Conservation (phyloP, 2,329 filamentous ascomycete species). For the Fusarium marasasianum region DNA sequence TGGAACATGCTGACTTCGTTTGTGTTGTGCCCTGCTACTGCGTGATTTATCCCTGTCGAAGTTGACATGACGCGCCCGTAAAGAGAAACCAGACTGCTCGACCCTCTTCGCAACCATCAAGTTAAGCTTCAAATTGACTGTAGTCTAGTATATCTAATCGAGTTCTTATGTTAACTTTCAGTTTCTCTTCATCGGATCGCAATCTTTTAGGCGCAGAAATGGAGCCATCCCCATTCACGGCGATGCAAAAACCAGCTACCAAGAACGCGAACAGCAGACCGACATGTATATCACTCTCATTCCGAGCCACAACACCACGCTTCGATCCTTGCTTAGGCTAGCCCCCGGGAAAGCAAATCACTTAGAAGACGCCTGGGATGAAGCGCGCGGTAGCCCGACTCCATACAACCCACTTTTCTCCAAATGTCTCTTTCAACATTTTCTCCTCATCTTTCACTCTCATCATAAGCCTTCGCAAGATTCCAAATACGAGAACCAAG, state of each 20-base stretch:
- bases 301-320: not conserved
- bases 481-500: not conserved
- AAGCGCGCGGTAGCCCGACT: not conserved
- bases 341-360: rapidly evolving
- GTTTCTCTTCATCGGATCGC: too few species aligned
- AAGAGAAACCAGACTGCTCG: rapidly evolving
- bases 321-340: not conserved
- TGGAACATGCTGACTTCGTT: not conserved
- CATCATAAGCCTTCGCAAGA: not conserved
- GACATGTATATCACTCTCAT: not conserved
- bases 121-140: too few species aligned
- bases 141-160: rapidly evolving
- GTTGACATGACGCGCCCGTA: not conserved
- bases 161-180: rapidly evolving
- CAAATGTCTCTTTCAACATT: not conserved
- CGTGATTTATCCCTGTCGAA: not conserved
- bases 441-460: not conserved
- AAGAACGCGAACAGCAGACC: not conserved
- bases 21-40: not conserved
- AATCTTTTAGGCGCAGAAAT: rapidly evolving
- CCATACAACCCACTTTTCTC: not conserved
- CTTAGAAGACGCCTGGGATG: not conserved
- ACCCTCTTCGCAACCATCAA: not conserved
- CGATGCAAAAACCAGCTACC: too few species aligned
- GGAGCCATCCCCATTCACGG: too few species aligned